A percentile compares a stretch with the other conserved stretches of the same genome.
Conservation (phyloP, 768 basidiomycete genomes). For the Nidularia sp. region DNA sequence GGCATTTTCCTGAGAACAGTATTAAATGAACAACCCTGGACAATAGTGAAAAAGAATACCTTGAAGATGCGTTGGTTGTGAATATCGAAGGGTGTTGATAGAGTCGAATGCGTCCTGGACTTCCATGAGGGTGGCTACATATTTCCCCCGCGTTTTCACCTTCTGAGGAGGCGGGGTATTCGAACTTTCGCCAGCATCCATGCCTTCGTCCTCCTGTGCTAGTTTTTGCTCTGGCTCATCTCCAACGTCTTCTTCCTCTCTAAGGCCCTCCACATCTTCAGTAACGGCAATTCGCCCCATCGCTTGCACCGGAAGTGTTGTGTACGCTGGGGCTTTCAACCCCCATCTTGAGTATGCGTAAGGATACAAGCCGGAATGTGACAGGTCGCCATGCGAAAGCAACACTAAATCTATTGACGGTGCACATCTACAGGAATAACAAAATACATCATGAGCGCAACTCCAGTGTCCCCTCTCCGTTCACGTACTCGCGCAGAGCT, state of each 20-base stretch:
- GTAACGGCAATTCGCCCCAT: constrained; percentile 90
- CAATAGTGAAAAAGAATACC: constrained; percentile 39
- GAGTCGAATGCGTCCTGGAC: constrained; percentile 92
- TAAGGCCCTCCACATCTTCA: constrained; percentile 81
- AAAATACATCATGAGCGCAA: no score
- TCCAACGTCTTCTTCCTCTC: constrained; percentile 71
- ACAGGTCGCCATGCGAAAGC: constrained; percentile 89
- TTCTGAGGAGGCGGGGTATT: constrained; percentile 18
- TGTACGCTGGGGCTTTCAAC: constrained; percentile 87
- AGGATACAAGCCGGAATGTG: constrained; percentile 88
- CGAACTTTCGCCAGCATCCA: constrained; percentile 19
- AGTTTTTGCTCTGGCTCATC: constrained; percentile 26
- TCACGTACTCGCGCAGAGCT: constrained; percentile 60
- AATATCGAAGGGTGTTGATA: constrained; percentile 89
- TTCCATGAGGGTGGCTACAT: constrained; percentile 74
- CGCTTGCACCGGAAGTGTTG: constrained; percentile 91
- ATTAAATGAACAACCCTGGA: not conserved
- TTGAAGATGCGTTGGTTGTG: constrained; percentile 92
- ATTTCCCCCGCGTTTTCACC: constrained; percentile 43
- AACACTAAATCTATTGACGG: constrained; percentile 87
- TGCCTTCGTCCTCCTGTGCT: constrained; percentile 16
- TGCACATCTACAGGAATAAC: constrained; percentile 48
- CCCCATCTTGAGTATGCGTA: constrained; percentile 88
- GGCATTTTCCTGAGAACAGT: constrained; percentile 66
- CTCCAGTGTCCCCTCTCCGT: no score